phyloP scores from a whole-genome alignment of 257 asterid species.

The Forsythia suspensa region DNA sequence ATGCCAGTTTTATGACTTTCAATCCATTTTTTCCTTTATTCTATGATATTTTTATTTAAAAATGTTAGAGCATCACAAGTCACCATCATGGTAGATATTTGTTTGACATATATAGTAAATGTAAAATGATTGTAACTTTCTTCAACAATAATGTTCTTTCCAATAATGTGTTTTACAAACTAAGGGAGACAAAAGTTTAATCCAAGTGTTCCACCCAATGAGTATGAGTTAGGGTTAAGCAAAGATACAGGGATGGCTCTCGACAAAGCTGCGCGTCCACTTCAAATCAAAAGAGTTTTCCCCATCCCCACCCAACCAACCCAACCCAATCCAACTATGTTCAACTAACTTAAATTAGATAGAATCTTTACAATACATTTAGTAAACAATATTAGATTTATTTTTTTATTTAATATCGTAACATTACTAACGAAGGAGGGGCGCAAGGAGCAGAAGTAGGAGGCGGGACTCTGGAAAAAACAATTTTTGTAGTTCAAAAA shows the following conservation, averaged over 20 bases:
- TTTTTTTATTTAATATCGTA: no score
- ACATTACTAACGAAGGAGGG: no score
- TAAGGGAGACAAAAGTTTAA: neutral
- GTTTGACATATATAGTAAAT: neutral
- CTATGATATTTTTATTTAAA: neutral
- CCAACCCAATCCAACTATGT: neutral
- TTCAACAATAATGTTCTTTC: slow-evolving; percentile 10
- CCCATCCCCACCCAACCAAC: neutral
- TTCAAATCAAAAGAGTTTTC: neutral
- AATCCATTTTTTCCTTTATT: neutral
- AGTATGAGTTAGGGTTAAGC: slow-evolving; percentile 33
- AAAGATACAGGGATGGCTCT: slow-evolving; percentile 19
- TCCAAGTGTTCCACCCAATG: slow-evolving; percentile 21
- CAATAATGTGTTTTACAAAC: slow-evolving; percentile 21
- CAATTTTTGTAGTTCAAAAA: no score
- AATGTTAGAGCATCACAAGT: neutral
- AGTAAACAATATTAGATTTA: neutral
- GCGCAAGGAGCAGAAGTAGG: no score
- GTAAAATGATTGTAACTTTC: slow-evolving; percentile 10
- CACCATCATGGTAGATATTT: neutral
- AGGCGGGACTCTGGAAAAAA: no score
- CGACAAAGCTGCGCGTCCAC: slow-evolving; percentile 15
- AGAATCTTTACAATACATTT: neutral
- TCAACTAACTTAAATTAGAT: neutral
- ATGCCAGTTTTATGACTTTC: neutral